Percentiles rank a stretch among this genome's conserved stretches.
These are phyloP conservation scores for Elongisporangium prolatum DNA, from an alignment of 352 stramenopile genomes.

Conservation along the genomic window DNA sequence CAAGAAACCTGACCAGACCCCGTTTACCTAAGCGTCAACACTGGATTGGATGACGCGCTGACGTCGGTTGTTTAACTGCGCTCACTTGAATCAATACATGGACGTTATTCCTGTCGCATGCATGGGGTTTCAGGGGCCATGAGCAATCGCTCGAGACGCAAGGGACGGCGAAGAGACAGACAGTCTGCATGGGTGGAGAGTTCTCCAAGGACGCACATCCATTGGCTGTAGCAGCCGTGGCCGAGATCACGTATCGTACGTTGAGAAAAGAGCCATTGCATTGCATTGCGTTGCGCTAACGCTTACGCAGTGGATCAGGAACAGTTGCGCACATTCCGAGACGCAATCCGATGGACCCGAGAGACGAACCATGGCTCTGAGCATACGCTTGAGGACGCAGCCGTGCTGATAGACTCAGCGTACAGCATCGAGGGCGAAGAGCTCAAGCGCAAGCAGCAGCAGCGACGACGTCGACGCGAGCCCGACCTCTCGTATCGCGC, in stretches of 20 bases:
- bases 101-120: neutral
- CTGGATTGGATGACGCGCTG: neutral
- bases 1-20: neutral
- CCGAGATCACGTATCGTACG: conserved; percentile 54
- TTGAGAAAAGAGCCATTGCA: neutral
- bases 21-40: neutral
- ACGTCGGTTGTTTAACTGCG: neutral
- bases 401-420: neutral
- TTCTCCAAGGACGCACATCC: conserved; percentile 24
- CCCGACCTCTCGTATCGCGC: conserved; percentile 28
- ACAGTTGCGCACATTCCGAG: conserved; percentile 27
- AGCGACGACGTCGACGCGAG: conserved; percentile 5
- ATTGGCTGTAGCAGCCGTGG: conserved; percentile 42
- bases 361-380: neutral
- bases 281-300: neutral
- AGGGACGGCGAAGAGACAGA: neutral
- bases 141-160: neutral
- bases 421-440: conserved; percentile 2
- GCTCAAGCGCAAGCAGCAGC: neutral
- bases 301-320: conserved; percentile 28
- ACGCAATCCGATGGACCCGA: conserved; percentile 2
- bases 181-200: neutral
- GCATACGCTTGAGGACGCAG: neutral
- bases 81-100: neutral
- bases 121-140: neutral